These are phyloP conservation scores for Luvunga scandens DNA, from an alignment of 345 rosid species.

Conservation along the genomic window DNA sequence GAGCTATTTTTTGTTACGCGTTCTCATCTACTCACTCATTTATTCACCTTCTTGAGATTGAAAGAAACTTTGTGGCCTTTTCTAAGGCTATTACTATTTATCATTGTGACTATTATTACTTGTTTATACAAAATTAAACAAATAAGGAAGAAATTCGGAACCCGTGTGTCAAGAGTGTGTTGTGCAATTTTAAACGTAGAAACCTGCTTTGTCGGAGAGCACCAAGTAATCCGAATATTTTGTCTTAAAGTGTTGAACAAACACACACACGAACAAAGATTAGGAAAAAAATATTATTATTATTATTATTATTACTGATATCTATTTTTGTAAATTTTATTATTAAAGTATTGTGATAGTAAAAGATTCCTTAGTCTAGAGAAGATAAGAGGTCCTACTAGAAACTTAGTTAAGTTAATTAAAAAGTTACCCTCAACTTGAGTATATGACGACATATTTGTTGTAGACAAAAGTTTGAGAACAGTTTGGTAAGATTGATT, in stretches of 20 bases:
- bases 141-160: not conserved
- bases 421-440: too few species aligned
- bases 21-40: conserved; percentile 50
- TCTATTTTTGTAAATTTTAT: too few species aligned
- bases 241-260: too few species aligned
- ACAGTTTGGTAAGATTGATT: not conserved
- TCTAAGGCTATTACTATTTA: not conserved
- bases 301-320: too few species aligned
- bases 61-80: not conserved
- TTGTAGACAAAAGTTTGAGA: too few species aligned
- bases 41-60: not conserved
- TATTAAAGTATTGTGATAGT: too few species aligned
- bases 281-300: too few species aligned
- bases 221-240: not conserved
- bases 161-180: conserved; percentile 7
- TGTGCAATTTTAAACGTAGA: conserved; percentile 3
- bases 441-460: too few species aligned
- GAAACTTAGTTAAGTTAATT: too few species aligned
- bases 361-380: too few species aligned
- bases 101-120: not conserved
- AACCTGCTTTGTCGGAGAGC: not conserved
- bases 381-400: too few species aligned
- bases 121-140: not conserved
- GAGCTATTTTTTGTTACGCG: conserved; percentile 54
- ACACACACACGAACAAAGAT: too few species aligned